Evolutionary conservation across 805 yeast species (phyloP), one percentile per base, ranked within the genome.

Genomic region (Priceomyces haplophilus): DNA sequence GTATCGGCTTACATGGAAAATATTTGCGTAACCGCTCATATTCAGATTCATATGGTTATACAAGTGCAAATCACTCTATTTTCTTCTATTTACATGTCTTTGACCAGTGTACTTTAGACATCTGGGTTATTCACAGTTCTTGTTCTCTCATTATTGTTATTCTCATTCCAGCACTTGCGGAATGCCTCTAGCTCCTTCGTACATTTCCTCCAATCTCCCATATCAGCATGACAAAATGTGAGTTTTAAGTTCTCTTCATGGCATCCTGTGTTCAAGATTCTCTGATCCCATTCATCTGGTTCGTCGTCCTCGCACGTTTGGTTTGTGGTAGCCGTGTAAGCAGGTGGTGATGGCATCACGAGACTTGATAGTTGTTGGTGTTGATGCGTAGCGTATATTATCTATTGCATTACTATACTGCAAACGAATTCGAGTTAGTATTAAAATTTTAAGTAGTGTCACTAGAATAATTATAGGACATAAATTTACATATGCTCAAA

Each of bases 121-220:
- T 27, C 31, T 27, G 19, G 35, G 36, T 61, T 68, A 43, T 69
- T 51, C 3, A 69, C 73, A 2, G 75, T 69, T 6, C 40, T 38
- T 1, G 73, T 67, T 58, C 88, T 67, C 41, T 67, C 67, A 52
- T 77, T 66, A 50, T 83, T 83, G 32, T 78, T 76, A 55, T 80
- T 69, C 12, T 46, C 53, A 7, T 65, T 74, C 89, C 89, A 83
- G 62, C 90, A 83, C 42, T 74, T 67, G 41, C 75, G 72, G 55
- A 83, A 82, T 12, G 74, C 77, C 25, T 66, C 65, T 85, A 79
- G 75, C 57, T 75, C 71, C 25, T 55, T 54, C n/a, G 56, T 44
- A 43, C 67, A 62, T 41, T 59, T 47, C 41, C 76, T 56, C 76
- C 76, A 70, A 46, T 70, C 76, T 3, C 75, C 75, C 6, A 59